Evolutionary conservation across 2,329 filamentous ascomycete genomes (phyloP), one percentile per base, ranked within the genome.

Genomic region (Penicillium freii): DNA sequence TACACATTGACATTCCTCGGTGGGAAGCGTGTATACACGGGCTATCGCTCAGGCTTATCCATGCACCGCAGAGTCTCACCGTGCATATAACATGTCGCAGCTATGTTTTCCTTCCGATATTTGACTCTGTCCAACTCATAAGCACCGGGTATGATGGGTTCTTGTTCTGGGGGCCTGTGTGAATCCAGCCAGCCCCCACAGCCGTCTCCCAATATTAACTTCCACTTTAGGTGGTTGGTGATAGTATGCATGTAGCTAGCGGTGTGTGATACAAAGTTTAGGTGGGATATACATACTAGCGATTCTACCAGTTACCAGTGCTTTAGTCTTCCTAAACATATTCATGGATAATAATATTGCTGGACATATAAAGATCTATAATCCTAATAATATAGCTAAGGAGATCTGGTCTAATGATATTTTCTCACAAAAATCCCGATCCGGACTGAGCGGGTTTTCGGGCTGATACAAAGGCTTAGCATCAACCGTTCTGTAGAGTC

Each of bases 391-490:
- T 10, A 10, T 19, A 29, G 4, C 23, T 38, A 13, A 17, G 39
- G 6, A 33, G 13, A 21, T 27, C 13, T 27, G 13, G n/a, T 43
- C 31, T 40, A 54, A 27, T 21, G 45, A 33, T 23, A 27, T 5
- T 13, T 8, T 15, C 9, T 31, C n/a, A 27, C 17, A 15, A 13
- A 13, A 40, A 55, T 53, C 23, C 29, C 13, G 46, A 56, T 56
- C 31, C 38, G n/a, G 46, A 43, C 53, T 17, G 23, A 25, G n/a
- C 31, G 31, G 7, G 17, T n/a, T 29, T 44, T 23, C 15, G 25
- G 38, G 38, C 27, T 48, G 33, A 23, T 27, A 33, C 38, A 42
- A 33, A 54, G 33, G 27, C 51, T 54, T 49, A 54, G 25, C 51
- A 23, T 45, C 50, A 50, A 42, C 36, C 52, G 29, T 51, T 43